Base-by-base conservation (phyloP, 305 asterid genomes). In the Stenogyne calaminthoides region DNA sequence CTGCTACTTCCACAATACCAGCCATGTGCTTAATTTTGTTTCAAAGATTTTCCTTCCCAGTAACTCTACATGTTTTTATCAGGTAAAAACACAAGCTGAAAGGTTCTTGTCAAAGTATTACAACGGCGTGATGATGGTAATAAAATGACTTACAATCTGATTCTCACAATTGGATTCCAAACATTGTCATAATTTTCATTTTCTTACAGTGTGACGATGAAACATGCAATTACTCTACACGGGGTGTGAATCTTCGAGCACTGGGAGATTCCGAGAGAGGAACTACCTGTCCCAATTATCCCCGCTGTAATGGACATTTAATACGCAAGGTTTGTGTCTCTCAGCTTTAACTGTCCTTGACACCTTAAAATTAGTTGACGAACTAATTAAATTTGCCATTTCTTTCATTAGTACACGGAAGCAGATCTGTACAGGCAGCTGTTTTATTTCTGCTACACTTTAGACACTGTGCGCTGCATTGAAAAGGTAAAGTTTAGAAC, bases 41-140 rank as follows among this genome's bases (percentile, higher is more conserved):
- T 39, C 27, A 5, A 64, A 15, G n/a, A 20, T 44, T 25, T 61
- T 71, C 64, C 64, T 69, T 16, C 16, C 34, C 63, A 49, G 52
- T 64, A 71, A 60, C 54, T 47, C 60, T 77, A 80, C 72, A 44
- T 82, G 78, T 42, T 82, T 39, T 77, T 39, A 71, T 76, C 91
- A 95, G 99, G 98, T 89, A 57, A 92, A 95, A 83, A 83, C 83
- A 81, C 98, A 89, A 84, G 95, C 87, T 5, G 98, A 95, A 74
- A 82, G 84, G 71, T 91, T 92, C 51, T 49, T 91, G 74, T 84
- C 96, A 64, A 80, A 80, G 54, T 95, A 95, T 70, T 95, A 89
- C 86, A 85, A 85, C 79, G 89, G 97, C 74, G 83, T 86, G 70
- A 95, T 92, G 99, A 83, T 81, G 93, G 99, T 95, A 93, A 16